Base-by-base conservation (phyloP, 2,329 filamentous ascomycete genomes). In the Colletotrichum tabaci region DNA sequence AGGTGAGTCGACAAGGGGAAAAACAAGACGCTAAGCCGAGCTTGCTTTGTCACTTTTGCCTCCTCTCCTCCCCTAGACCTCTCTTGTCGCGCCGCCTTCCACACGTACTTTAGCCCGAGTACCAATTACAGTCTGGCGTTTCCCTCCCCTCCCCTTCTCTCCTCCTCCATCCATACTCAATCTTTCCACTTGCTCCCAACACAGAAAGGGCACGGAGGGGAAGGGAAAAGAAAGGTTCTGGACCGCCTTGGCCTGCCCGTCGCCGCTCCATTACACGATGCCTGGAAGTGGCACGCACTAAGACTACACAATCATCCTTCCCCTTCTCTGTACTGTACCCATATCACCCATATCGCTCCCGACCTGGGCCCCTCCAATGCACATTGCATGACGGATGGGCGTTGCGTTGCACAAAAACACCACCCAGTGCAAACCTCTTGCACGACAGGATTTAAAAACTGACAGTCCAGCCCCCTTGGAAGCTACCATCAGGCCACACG, bases 381-480 rank as follows among this genome's bases (percentile, higher is more conserved):
- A 44, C 35, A n/a, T 60, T 58, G 68, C 68, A 63, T 63, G 64
- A 68, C 53, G 46, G 10, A 53, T 42, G 58, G 38, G 21, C 44
- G 64, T 53, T 12, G 61, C 16, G 61, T 53, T 63, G 61, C 61
- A 67, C 67, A 62, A 71, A 46, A 44, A 16, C 30, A 49, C 18
- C 18, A 42, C 46, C 35, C 18, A 23, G 40, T 44, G 21, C 46
- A 63, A 46, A 30, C 46, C 16, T 15, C 46, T 13, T 62, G 57
- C 60, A 65, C 71, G 66, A 71, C 60, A 56, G 49, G 40, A 61
- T 52, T 63, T n/a, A 70, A 46, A 72, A 44, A 66, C 70, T 69
- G 53, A 72, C 67, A 61, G 35, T 60, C 66, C 55, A 72, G 70
- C 70, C 70, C 70, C 70, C 60, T 72, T 53, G 60, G 49, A 60